Evolutionary conservation across 2,329 filamentous ascomycete species (phyloP).

Genomic region (Fusarium subtropicale): DNA sequence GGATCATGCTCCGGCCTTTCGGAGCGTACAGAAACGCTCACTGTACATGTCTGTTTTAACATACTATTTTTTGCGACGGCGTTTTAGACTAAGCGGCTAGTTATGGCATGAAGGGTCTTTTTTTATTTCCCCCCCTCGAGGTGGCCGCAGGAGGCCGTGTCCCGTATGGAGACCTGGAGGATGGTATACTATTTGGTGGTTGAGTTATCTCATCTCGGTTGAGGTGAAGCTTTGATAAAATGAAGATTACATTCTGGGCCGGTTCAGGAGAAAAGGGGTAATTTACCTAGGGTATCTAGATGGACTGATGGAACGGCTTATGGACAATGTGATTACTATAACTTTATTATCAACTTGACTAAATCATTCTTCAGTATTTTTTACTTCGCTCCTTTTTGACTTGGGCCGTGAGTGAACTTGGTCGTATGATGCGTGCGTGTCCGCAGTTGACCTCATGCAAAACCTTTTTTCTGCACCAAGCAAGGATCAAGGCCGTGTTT

Average conservation of each 20-base stretch:
- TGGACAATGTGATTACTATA: conserved; percentile 37
- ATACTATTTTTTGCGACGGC: conserved; percentile 40
- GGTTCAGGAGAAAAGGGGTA: conserved; percentile 34
- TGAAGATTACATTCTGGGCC: conserved; percentile 21
- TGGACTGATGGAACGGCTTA: conserved; percentile 34
- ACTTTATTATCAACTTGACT: conserved; percentile 21
- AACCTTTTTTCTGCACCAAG: not conserved
- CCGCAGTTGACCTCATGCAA: conserved; percentile 5
- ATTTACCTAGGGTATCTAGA: conserved; percentile 8
- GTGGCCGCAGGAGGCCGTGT: conserved; percentile 21
- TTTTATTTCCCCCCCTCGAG: not conserved
- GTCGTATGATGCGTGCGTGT: not conserved
- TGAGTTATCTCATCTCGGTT: conserved; percentile 33
- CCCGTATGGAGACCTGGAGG: conserved; percentile 20
- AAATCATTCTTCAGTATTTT: conserved; percentile 6
- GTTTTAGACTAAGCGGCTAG: conserved; percentile 47
- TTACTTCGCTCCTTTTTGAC: not conserved
- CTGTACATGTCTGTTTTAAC: conserved; percentile 28
- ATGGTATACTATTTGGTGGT: conserved; percentile 16
- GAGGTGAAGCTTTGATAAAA: conserved; percentile 31
- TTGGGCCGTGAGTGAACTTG: not conserved
- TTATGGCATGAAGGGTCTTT: conserved; percentile 37
- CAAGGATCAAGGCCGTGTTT: conserved; percentile 17
- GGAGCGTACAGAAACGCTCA: conserved; percentile 37
- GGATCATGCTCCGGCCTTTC: conserved; percentile 23